Evolutionary conservation across 208 protist genomes (phyloP), one percentile per base, ranked within the genome.

Genomic region (Leptomonas pyrrhocoris): DNA sequence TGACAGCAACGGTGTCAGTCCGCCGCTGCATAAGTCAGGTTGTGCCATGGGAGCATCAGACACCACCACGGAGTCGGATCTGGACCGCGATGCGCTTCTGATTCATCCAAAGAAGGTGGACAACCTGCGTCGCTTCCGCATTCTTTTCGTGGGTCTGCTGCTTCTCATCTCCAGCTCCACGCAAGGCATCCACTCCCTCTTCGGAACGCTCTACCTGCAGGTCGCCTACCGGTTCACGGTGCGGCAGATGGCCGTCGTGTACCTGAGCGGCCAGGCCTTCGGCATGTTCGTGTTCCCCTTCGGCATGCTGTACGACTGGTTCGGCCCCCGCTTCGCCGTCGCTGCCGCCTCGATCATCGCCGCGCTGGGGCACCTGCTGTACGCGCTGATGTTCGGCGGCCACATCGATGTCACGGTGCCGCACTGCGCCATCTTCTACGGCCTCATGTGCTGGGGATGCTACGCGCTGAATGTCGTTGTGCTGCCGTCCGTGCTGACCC

Each of bases 361-460:
- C 19, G 40, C 60, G n/a, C 34, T 86, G 18, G 80, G 78, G n/a
- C 56, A 69, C 30, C 31, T 81, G 0, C 65, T 80, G 49, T 74
- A 89, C 4, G 80, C 68, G 2, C 68, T 88, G 21, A 74, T 40
- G 30, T 92, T 92, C 55, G 34, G 23, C 48, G 80, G 65, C 34
- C 23, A 64, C 27, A 77, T 91, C 27, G 46, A 11, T 3, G 69
- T 40, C 48, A 81, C 70, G 12, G 63, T 75, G 42, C 12, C 43
- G 19, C 61, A 79, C 49, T 78, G 79, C 51, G 62, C 62, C 45
- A 23, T 86, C 45, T 81, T 84, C 61, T 89, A 85, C 57, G 80
- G 63, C 30, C 1, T 92, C 31, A 53, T 92, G 43, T 75, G 82
- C 49, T 58, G 49, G 53, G 83, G 83, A 30, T 66, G 68, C 64